A percentile compares a stretch with the other conserved stretches of the same genome.
phyloP scores from a whole-genome alignment of 225 moss, liverwort and hornwort genomes.

The Straminergon stramineum region DNA sequence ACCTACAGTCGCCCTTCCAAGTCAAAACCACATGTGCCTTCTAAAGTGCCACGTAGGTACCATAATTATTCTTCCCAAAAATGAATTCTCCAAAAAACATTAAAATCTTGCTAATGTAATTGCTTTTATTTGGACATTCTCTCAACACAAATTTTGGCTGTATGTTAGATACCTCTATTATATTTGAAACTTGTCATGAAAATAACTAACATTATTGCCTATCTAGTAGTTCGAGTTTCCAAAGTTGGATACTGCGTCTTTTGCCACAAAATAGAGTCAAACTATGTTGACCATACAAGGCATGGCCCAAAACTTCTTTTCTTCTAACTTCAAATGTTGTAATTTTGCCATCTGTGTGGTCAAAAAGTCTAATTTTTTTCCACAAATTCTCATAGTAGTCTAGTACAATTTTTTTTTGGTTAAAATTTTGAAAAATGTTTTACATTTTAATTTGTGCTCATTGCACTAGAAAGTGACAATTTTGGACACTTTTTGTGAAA shows the following conservation, averaged over 20 bases:
- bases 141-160: too few relatives aligned
- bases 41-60: too few relatives aligned
- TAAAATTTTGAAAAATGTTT: not conserved
- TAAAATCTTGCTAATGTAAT: too few relatives aligned
- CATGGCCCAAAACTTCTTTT: not conserved
- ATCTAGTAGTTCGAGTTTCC: too few relatives aligned
- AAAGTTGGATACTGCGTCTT: too few relatives aligned
- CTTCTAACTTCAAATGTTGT: not conserved
- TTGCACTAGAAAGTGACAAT: not conserved
- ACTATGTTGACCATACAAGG: not conserved
- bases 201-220: too few relatives aligned
- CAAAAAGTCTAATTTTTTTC: not conserved
- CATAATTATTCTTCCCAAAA: not conserved
- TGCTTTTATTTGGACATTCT: too few relatives aligned
- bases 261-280: not conserved
- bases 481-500: not conserved
- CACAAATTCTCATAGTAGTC: not conserved
- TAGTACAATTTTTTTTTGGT: not conserved
- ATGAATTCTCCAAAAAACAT: too few relatives aligned
- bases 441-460: not conserved
- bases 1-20: too few relatives aligned
- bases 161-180: too few relatives aligned
- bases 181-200: too few relatives aligned
- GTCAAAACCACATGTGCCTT: too few relatives aligned
- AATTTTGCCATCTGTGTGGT: not conserved